Percentiles rank a stretch among this genome's conserved stretches.
Conservation (phyloP, 1,284 basidiomycete species). For the Cryptococcus neoformans region DNA sequence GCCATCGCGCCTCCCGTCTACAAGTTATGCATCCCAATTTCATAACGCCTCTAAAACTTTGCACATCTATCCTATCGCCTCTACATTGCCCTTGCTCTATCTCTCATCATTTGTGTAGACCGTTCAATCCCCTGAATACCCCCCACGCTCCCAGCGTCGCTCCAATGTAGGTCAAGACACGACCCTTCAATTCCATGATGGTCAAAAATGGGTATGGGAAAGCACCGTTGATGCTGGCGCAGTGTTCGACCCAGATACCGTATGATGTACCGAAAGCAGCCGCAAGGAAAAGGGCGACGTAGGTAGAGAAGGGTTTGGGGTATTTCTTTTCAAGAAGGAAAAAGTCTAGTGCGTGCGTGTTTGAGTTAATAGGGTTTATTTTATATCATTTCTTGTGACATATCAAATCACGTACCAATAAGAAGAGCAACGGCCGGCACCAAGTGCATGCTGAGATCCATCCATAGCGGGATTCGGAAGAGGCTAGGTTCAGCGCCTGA, state of each 20-base stretch:
- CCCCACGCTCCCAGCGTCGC: slow-evolving; percentile 57
- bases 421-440: slow-evolving; percentile 61
- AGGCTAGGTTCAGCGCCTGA: slow-evolving; percentile 46
- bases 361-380: neutral
- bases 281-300: slow-evolving; percentile 54
- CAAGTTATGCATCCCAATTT: too few species aligned
- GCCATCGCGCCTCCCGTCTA: too few species aligned
- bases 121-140: slow-evolving; percentile 58
- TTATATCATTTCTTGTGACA: neutral
- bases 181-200: slow-evolving; percentile 55
- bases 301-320: slow-evolving; percentile 51
- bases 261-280: slow-evolving; percentile 57
- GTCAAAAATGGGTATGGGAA: slow-evolving; percentile 83
- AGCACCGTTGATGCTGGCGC: slow-evolving; percentile 59
- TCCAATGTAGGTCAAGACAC: slow-evolving; percentile 62
- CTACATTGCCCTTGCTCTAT: too few species aligned
- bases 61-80: neutral
- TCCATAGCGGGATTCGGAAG: slow-evolving; percentile 58
- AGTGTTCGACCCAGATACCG: slow-evolving; percentile 65
- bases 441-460: slow-evolving; percentile 64
- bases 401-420: slow-evolving; percentile 42
- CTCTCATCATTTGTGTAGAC: slow-evolving; percentile 23
- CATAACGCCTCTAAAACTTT: too few species aligned
- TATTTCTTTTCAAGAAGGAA: slow-evolving; percentile 64
- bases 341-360: slow-evolving; percentile 56